Evolutionary conservation across 2,329 filamentous ascomycete species (phyloP).

Genomic region (Botryotinia convoluta): DNA sequence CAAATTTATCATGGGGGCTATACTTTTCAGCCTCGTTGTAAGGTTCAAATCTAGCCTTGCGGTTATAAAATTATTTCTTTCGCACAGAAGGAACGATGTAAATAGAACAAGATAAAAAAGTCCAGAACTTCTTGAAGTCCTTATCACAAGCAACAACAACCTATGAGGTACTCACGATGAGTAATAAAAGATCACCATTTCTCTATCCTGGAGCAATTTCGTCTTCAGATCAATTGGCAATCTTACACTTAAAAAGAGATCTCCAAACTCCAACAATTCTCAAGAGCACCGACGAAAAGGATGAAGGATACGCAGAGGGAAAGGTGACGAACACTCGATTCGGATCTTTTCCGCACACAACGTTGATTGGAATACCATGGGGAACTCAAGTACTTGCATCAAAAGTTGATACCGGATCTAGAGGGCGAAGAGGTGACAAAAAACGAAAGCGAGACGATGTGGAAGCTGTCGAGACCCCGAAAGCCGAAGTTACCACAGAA

Average conservation of each 20-base stretch:
- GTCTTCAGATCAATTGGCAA: conserved; percentile 65
- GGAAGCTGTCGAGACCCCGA: conserved; percentile 29
- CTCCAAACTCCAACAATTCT: conserved; percentile 75
- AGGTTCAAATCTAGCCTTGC: not conserved
- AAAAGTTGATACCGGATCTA: conserved; percentile 85
- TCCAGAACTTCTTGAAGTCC: conserved; percentile 14
- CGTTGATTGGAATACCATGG: conserved; percentile 77
- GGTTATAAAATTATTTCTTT: conserved; percentile 15
- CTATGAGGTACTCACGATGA: conserved; percentile 28
- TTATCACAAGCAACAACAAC: not conserved
- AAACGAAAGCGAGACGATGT: conserved; percentile 45
- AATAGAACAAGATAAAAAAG: conserved; percentile 6
- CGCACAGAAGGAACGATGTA: conserved; percentile 8
- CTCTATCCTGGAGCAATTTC: conserved; percentile 66
- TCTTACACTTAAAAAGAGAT: conserved; percentile 87
- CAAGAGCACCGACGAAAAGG: conserved; percentile 56
- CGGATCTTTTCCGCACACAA: conserved; percentile 82
- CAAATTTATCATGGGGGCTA: not conserved
- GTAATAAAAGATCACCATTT: conserved; percentile 64
- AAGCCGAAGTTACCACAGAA: conserved; percentile 21
- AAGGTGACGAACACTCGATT: conserved; percentile 88
- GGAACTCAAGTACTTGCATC: conserved; percentile 89
- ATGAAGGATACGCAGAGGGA: conserved; percentile 72
- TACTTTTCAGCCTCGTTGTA: conserved; percentile 3
- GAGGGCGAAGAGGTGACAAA: conserved; percentile 63